These are phyloP conservation scores for Melastoma candidum DNA, from an alignment of 441 rosid genomes.

Conservation along the genomic window DNA sequence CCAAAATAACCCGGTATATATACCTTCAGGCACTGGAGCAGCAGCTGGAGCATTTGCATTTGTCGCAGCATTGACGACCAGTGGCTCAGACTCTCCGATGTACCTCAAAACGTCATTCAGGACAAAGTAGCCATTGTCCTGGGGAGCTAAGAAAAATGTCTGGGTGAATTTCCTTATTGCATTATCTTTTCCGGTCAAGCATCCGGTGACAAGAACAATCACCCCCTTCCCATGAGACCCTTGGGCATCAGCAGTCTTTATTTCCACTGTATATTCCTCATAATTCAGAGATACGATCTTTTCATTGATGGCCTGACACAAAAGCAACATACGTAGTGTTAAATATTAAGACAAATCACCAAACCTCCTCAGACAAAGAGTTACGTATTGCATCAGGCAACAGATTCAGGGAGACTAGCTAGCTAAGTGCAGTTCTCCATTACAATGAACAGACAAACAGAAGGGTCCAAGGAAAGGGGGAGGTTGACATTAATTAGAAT, in stretches of 20 bases:
- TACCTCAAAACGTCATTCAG: conserved; percentile 55
- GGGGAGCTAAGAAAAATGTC: conserved; percentile 66
- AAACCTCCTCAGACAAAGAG: neutral
- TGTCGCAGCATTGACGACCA: conserved; percentile 21
- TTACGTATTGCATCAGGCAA: no score
- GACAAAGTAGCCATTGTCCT: conserved; percentile 54
- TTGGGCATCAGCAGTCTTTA: conserved; percentile 61
- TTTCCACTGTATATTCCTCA: conserved; percentile 45
- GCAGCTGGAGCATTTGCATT: conserved; percentile 17
- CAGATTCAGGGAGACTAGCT: no score
- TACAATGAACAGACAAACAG: no score
- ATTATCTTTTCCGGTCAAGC: conserved; percentile 48
- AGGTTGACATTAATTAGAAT: no score
- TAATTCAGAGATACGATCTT: conserved; percentile 48
- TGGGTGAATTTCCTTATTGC: conserved; percentile 49
- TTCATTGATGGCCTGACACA: conserved; percentile 48
- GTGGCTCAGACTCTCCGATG: conserved; percentile 30
- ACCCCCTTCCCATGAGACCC: conserved; percentile 45
- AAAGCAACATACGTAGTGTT: conserved; percentile 6
- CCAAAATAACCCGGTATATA: no score
- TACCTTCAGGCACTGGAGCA: conserved; percentile 12
- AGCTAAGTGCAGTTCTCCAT: no score
- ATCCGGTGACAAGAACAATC: conserved; percentile 53
- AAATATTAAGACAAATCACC: neutral
- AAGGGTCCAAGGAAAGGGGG: no score